Evolutionary conservation across 2,329 filamentous ascomycete species (phyloP).

Genomic region (Arthrobotrys iridis): DNA sequence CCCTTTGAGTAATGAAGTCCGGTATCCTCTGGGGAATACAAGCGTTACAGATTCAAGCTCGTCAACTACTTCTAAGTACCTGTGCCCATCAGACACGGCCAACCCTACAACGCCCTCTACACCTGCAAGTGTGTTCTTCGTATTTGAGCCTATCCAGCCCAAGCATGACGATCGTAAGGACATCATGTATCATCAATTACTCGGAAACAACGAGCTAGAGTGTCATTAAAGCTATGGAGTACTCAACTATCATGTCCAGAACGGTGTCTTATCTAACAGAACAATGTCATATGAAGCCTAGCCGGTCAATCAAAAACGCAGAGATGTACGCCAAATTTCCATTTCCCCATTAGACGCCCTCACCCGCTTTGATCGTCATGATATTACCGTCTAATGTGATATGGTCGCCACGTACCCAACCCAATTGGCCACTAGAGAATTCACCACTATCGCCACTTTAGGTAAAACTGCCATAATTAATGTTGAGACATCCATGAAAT

Average conservation of each 20-base stretch:
- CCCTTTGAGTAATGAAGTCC: background rate
- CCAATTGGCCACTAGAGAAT: constrained; percentile 1
- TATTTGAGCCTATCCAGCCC: background rate
- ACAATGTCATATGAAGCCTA: background rate
- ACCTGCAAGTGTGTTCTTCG: constrained; percentile 22
- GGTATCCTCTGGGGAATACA: background rate
- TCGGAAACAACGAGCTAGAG: background rate
- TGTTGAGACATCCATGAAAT: too few species aligned
- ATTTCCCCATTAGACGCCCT: background rate
- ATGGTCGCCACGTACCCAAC: background rate
- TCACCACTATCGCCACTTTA: background rate
- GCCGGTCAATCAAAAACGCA: background rate
- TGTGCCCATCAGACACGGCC: constrained; percentile 2
- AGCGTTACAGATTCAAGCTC: background rate
- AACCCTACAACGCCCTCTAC: constrained; percentile 4
- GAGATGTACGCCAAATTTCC: background rate
- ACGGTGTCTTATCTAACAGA: background rate
- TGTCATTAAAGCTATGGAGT: background rate
- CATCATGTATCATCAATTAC: background rate
- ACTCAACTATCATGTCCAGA: background rate
- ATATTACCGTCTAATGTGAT: background rate
- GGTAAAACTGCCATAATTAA: too few species aligned
- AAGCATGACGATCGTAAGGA: background rate
- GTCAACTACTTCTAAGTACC: background rate
- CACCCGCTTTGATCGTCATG: background rate